Base-by-base conservation (phyloP, 768 basidiomycete genomes). In the Tubosaeta sp. region DNA sequence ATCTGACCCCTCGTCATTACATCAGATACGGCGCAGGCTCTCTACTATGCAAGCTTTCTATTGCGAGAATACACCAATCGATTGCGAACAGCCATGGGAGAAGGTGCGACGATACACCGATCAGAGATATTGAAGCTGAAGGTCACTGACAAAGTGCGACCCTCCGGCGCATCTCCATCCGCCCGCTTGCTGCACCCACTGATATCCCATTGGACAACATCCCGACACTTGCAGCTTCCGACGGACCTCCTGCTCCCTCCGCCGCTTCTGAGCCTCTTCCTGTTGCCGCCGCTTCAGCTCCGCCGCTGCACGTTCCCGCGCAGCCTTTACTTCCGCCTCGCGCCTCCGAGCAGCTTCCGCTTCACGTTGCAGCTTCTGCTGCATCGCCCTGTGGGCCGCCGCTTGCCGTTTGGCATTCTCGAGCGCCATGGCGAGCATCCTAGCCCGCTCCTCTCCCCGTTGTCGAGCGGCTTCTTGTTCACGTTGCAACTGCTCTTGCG, bases 141-240 rank as follows among this genome's bases (percentile, higher is more conserved):
- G 39, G 42, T 73, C 54, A 12, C 49, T 45, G 6, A 79, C 55
- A 50, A 68, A 77, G 58, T 81, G 79, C 1, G 42, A 17, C 1
- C 80, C 79, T 2, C 74, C 80, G 2, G 68, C 60, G 55, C 79
- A 81, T 12, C 76, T 61, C 65, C 77, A 82, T 3, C 78, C 79
- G 5, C 46, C 56, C 0, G 12, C 3, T 48, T 72, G 68, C 45
- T 63, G 69, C 45, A 75, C 71, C 81, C 80, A 82, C 9, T 17
- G 58, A 51, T 57, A 82, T 1, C 80, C 80, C 19, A 55, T 65
- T 3, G 63, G 60, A 55, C 84, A 85, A 2, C 76, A 63, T 0
- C 84, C 84, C 70, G 83, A 76, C 1, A 49, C 22, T 1, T 72
- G 66, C 14, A 82, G 56, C 47, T 68, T 76, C 31, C 48, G 53